phyloP scores from a whole-genome alignment of 2,329 filamentous ascomycete species.

The Epichloe bromicola region DNA sequence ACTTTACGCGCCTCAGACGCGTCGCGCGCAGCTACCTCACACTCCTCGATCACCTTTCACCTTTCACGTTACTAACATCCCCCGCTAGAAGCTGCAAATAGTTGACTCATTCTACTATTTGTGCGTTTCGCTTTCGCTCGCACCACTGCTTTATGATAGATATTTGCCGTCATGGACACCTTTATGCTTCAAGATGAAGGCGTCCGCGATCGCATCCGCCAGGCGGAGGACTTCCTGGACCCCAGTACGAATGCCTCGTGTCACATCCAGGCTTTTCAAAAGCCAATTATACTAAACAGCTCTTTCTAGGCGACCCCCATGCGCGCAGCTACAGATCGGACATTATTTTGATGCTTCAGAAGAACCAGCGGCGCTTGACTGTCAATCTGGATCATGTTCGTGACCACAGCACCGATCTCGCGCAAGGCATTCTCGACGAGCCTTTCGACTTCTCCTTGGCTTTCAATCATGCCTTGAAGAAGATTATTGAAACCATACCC shows the following conservation, averaged over 20 bases:
- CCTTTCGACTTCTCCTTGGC: slow-evolving; percentile 83
- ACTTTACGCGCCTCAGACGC: slow-evolving; percentile 4
- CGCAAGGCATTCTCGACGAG: slow-evolving; percentile 61
- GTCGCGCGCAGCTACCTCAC: background rate
- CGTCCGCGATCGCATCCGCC: slow-evolving; percentile 68
- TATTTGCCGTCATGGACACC: slow-evolving; percentile 46
- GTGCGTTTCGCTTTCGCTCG: background rate
- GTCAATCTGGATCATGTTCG: slow-evolving; percentile 86
- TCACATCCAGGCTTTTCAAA: background rate
- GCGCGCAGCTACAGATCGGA: slow-evolving; percentile 72
- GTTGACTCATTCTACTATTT: background rate
- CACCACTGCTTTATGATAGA: background rate
- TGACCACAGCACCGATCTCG: slow-evolving; percentile 72
- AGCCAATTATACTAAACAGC: background rate
- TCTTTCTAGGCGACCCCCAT: slow-evolving; percentile 33
- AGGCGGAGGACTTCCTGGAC: slow-evolving; percentile 87
- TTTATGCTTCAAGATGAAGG: slow-evolving; percentile 74
- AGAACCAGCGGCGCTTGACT: slow-evolving; percentile 48
- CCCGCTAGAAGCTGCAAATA: background rate
- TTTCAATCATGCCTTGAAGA: slow-evolving; percentile 82
- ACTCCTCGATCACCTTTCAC: background rate
- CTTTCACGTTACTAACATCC: background rate
- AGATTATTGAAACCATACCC: slow-evolving; percentile 70
- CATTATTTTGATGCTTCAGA: slow-evolving; percentile 66
- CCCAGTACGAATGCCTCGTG: slow-evolving; percentile 50